Conservation (phyloP, 768 basidiomycete genomes). For the Paxillus rubicundulus region DNA sequence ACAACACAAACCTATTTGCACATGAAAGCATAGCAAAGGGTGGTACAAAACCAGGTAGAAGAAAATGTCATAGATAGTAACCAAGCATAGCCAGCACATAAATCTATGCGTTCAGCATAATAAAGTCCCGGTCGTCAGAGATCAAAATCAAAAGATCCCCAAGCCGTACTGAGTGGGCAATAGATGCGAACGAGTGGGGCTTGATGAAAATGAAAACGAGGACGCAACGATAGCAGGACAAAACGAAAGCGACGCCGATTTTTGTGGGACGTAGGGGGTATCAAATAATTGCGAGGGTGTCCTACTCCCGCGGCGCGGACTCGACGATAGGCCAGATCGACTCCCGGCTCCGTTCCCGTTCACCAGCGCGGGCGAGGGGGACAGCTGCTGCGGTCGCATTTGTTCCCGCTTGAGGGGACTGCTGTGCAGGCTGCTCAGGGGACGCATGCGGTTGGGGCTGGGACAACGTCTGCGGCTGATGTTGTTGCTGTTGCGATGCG, state of each 20-base stretch:
- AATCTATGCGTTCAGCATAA: conserved; percentile 24
- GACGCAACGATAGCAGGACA: conserved; percentile 21
- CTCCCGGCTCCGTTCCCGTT: conserved; percentile 30
- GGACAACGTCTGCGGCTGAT: conserved; percentile 20
- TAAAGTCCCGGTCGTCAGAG: conserved; percentile 23
- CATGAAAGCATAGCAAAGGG: conserved; percentile 27
- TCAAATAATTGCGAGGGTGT: conserved; percentile 9
- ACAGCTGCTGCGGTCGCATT: conserved; percentile 14
- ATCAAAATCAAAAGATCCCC: conserved; percentile 11
- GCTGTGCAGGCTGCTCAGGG: conserved; percentile 25
- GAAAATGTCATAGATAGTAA: conserved; percentile 26
- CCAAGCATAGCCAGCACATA: conserved; percentile 20
- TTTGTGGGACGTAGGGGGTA: conserved; percentile 10
- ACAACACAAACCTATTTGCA: conserved; percentile 24
- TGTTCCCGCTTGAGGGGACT: conserved; percentile 15
- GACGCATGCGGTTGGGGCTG: conserved; percentile 22
- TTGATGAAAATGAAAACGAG: conserved; percentile 17
- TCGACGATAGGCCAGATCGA: conserved; percentile 29
- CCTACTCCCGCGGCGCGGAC: conserved; percentile 28
- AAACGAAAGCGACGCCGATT: conserved; percentile 30
- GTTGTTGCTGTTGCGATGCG: conserved; percentile 27
- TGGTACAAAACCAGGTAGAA: neutral
- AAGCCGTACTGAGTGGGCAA: conserved; percentile 8
- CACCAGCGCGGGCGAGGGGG: conserved; percentile 23
- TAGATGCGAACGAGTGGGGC: conserved; percentile 26